phyloP scores from a whole-genome alignment of 2,329 filamentous ascomycete genomes.

The Colletotrichum phormii region DNA sequence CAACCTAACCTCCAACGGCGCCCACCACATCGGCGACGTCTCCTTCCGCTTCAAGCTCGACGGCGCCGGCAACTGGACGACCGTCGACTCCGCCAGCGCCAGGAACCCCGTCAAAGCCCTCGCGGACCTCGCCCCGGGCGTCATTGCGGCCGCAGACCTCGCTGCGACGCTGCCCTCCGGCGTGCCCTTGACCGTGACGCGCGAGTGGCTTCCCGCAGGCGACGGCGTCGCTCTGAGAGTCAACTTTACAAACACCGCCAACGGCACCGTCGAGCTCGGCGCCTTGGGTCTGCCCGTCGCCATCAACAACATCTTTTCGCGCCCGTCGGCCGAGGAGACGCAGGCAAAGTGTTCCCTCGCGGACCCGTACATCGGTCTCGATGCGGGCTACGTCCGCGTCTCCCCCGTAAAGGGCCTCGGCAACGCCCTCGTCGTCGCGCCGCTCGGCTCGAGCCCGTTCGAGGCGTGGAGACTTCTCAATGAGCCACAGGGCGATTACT shows the following conservation, averaged over 20 bases:
- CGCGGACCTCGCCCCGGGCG: constrained; percentile 31
- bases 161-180: constrained; percentile 52
- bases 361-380: constrained; percentile 70
- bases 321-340: constrained; percentile 59
- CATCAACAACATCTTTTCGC: constrained; percentile 72
- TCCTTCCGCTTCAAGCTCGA: constrained; percentile 64
- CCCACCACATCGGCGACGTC: constrained; percentile 70
- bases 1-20: constrained; percentile 57
- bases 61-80: constrained; percentile 54
- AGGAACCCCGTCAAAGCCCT: constrained; percentile 51
- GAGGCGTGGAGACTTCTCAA: constrained; percentile 66
- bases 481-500: constrained; percentile 54
- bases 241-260: constrained; percentile 59
- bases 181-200: constrained; percentile 56
- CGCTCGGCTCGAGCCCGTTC: constrained; percentile 56
- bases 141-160: constrained; percentile 54
- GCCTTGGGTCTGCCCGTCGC: constrained; percentile 69
- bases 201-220: constrained; percentile 61
- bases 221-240: constrained; percentile 64
- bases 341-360: constrained; percentile 64
- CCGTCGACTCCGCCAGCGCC: constrained; percentile 57
- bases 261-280: constrained; percentile 61
- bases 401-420: constrained; percentile 63
- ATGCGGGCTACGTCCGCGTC: constrained; percentile 68
- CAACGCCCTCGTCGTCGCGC: constrained; percentile 65